phyloP scores from a whole-genome alignment of 2,329 filamentous ascomycete genomes.

The Neurospora sp. region DNA sequence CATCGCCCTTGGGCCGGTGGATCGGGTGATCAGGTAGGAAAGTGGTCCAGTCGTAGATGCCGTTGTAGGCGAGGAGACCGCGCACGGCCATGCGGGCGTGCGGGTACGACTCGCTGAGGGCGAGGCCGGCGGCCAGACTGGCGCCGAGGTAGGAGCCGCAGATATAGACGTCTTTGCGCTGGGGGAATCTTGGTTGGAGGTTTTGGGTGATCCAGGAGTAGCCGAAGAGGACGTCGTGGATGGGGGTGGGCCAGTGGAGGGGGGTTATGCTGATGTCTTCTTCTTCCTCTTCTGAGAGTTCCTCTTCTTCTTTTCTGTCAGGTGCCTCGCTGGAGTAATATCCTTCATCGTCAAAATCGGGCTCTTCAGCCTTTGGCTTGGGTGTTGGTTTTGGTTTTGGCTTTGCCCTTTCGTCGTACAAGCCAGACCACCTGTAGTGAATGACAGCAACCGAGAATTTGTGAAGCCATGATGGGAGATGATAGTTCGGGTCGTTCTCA shows the following conservation, averaged over 20 bases:
- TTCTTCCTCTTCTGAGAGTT: background rate
- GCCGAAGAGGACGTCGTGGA: constrained; percentile 46
- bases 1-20: constrained; percentile 20
- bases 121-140: constrained; percentile 44
- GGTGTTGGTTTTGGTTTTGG: background rate
- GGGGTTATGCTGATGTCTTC: constrained; percentile 13
- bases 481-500: constrained; percentile 11
- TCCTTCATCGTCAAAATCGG: background rate
- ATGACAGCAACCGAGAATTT: constrained; percentile 41
- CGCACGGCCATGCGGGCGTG: constrained; percentile 36
- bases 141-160: constrained; percentile 51
- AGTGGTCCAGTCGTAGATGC: constrained; percentile 56
- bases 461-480: constrained; percentile 32
- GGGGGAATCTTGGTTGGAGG: constrained; percentile 27
- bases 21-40: constrained; percentile 44
- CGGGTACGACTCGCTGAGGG: constrained; percentile 43
- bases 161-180: constrained; percentile 35
- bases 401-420: constrained; percentile 2
- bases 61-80: constrained; percentile 47
- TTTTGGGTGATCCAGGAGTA: constrained; percentile 43
- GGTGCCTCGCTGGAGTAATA: background rate
- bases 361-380: background rate
- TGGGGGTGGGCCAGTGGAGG: constrained; percentile 43
- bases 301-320: background rate
- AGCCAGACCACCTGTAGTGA: constrained; percentile 47